phyloP scores from a whole-genome alignment of 2,329 filamentous ascomycete genomes.

The Curvularia sp. region DNA sequence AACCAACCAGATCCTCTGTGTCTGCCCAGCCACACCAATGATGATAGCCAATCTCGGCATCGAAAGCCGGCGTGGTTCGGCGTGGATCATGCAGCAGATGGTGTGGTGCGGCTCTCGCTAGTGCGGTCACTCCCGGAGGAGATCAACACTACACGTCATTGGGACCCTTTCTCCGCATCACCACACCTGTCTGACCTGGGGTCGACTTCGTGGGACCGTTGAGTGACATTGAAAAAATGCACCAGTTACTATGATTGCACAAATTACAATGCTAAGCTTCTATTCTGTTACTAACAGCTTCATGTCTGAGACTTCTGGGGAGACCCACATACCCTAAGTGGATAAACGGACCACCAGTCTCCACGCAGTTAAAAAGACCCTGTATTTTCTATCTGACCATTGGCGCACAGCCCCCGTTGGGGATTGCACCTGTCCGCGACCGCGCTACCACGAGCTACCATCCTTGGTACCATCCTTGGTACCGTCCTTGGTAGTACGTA shows the following conservation, averaged over 20 bases:
- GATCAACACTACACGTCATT: conserved; percentile 26
- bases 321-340: conserved; percentile 27
- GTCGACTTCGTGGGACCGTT: conserved; percentile 3
- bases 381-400: conserved; percentile 17
- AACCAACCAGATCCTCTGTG: not conserved
- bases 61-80: conserved; percentile 12
- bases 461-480: not conserved
- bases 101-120: conserved; percentile 30
- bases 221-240: not conserved
- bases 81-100: conserved; percentile 16
- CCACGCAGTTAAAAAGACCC: conserved; percentile 21
- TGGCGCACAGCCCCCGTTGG: conserved; percentile 12
- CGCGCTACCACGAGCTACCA: conserved; percentile 15
- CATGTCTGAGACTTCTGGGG: conserved; percentile 11
- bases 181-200: conserved; percentile 1
- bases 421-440: conserved; percentile 6
- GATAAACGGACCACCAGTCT: conserved; percentile 25
- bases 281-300: conserved; percentile 15
- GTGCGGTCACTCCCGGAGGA: conserved; percentile 29
- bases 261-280: conserved; percentile 2
- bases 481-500: conserved; percentile 22
- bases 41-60: conserved; percentile 10
- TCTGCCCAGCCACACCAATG: conserved; percentile 9
- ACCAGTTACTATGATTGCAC: not conserved
- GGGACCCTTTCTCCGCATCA: conserved; percentile 13